A percentile compares a stretch with the other conserved stretches of the same genome.
These are phyloP conservation scores for Bonnemaisonia californica DNA, from an alignment of 31 red algal genomes.

Conservation along the genomic window DNA sequence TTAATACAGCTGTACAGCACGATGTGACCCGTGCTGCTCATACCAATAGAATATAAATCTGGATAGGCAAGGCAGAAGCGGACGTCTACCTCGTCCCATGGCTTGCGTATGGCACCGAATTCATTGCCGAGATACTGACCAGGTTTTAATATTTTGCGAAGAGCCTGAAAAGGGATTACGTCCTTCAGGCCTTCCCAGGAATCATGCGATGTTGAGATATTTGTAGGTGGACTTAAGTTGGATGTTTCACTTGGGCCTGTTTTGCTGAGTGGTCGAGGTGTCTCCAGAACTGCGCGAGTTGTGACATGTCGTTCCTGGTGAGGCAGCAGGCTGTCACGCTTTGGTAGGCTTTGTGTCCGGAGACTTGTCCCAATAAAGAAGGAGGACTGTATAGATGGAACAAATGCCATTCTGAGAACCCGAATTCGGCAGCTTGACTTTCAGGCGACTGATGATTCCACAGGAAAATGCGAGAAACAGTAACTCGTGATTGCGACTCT, in stretches of 20 bases:
- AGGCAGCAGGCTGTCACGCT: not conserved
- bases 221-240: not conserved
- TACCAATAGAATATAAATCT: constrained; percentile 83
- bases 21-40: constrained; percentile 75
- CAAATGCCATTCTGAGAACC: not conserved
- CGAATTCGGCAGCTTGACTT: no score
- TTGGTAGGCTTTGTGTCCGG: not conserved
- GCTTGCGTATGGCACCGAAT: constrained; percentile 54
- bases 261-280: not conserved
- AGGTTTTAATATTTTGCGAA: constrained; percentile 66
- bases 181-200: constrained; percentile 48
- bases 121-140: constrained; percentile 84
- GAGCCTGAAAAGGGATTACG: constrained; percentile 54
- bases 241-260: not conserved
- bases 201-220: not conserved
- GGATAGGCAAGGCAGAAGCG: constrained; percentile 80
- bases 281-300: not conserved
- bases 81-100: constrained; percentile 48
- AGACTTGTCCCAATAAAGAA: not conserved
- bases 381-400: not conserved
- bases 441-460: no score
- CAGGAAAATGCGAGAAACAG: no score
- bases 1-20: constrained; percentile 79
- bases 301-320: not conserved
- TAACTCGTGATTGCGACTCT: no score